Base-by-base conservation (phyloP, 2,329 filamentous ascomycete genomes). In the Apiospora kogelbergensis region DNA sequence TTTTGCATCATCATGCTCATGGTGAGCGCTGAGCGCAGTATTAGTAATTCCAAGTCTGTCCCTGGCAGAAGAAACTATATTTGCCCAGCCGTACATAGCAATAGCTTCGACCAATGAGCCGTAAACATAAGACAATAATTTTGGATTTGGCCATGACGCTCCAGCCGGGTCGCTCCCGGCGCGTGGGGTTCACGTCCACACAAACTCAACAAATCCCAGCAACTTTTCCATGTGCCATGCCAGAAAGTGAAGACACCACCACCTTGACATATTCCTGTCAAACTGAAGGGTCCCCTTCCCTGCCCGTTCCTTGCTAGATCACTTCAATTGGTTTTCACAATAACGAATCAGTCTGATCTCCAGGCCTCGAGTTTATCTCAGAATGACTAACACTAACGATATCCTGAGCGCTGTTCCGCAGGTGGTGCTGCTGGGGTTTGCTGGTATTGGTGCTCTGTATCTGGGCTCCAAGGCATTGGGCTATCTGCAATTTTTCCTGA, bases 401-500 rank as follows among this genome's bases (percentile, higher is more conserved):
- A 67, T 77, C n/a, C 73, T 83, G 72, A 78, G 70, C 40, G 72
- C 77, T 11, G 74, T 88, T 42, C 86, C 86, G 42, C 82, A 82
- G 72, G 73, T 79, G 40, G 79, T 82, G 20, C 82, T 84, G 71
- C 81, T 82, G 76, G 81, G 80, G 24, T 77, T 89, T 64, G 84
- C 85, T 65, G 84, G 80, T 44, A 72, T 90, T 66, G 92, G 92
- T 65, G 86, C 87, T 68, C 78, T 92, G 63, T 88, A 85, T 73
- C 72, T 92, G 63, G 83, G 83, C 70, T 84, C 80, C 71, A 89
- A 89, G 77, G 77, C 88, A 24, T 75, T 90, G 68, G 88, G 85
- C 76, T 89, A 89, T 74, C 73, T 90, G 67, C 84, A 85, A 71
- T 85, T 94, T 46, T 73, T 94, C 63, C 78, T 92, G 69, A 91